These are phyloP conservation scores for Myxozyma udenii DNA, from an alignment of 805 yeast genomes.

Conservation along the genomic window DNA sequence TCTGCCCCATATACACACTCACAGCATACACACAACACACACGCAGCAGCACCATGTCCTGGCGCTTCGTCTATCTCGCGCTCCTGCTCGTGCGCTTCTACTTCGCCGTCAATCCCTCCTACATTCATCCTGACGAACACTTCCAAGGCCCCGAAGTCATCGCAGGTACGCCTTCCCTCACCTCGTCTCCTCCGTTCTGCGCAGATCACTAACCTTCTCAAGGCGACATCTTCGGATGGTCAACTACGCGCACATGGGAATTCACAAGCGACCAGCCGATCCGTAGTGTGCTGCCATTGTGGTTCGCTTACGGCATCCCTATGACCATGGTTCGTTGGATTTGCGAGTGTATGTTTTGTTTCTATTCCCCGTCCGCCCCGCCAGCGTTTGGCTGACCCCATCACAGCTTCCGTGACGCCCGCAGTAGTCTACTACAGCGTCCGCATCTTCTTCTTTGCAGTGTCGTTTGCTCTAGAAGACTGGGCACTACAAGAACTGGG, in stretches of 20 bases:
- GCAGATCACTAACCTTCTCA: neutral
- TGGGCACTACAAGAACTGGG: slow-evolving; percentile 30
- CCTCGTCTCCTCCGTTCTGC: neutral
- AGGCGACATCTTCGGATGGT: slow-evolving; percentile 44
- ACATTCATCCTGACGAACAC: slow-evolving; percentile 97
- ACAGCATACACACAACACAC: no score
- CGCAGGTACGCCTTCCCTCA: slow-evolving; percentile 40
- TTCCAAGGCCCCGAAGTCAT: slow-evolving; percentile 84
- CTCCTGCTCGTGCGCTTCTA: slow-evolving; percentile 44
- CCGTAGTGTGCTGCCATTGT: slow-evolving; percentile 68
- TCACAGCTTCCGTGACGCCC: slow-evolving; percentile 16
- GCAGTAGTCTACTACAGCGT: slow-evolving; percentile 22
- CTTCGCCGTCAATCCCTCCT: slow-evolving; percentile 67
- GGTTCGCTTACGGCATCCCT: slow-evolving; percentile 64
- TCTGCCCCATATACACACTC: no score
- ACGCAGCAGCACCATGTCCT: slow-evolving; percentile 26
- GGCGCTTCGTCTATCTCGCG: slow-evolving; percentile 25
- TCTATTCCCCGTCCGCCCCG: neutral
- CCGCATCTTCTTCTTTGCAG: slow-evolving; percentile 24
- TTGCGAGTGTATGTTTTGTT: slow-evolving; percentile 16
- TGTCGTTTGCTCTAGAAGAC: slow-evolving; percentile 24
- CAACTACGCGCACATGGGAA: slow-evolving; percentile 75
- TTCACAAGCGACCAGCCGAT: slow-evolving; percentile 57
- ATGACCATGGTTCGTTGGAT: slow-evolving; percentile 40
- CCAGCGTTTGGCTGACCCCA: neutral